These are phyloP conservation scores for Phytopythium litorale DNA, from an alignment of 352 stramenopile species.

Conservation along the genomic window DNA sequence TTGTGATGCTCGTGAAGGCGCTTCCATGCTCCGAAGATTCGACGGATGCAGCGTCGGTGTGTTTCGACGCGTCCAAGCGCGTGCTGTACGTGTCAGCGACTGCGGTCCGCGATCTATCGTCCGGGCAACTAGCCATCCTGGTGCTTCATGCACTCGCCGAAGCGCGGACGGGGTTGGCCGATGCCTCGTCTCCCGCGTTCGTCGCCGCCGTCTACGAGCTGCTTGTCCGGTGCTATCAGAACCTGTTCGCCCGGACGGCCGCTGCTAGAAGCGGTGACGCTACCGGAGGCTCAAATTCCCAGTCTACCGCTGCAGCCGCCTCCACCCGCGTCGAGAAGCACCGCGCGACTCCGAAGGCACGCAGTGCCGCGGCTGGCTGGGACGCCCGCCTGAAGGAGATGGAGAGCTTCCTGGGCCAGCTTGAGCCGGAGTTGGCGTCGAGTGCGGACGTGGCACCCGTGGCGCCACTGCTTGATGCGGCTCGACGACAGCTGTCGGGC, in stretches of 20 bases:
- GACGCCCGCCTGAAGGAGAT: slow-evolving; percentile 39
- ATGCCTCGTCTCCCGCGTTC: slow-evolving; percentile 52
- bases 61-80: slow-evolving; percentile 14
- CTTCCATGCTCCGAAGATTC: neutral
- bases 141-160: slow-evolving; percentile 48
- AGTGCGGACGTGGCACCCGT: neutral
- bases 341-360: neutral
- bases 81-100: slow-evolving; percentile 30
- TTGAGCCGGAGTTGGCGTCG: slow-evolving; percentile 8
- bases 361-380: slow-evolving; percentile 21
- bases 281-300: neutral
- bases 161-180: slow-evolving; percentile 18
- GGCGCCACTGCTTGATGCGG: neutral
- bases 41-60: neutral
- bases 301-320: neutral
- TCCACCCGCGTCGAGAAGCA: no score
- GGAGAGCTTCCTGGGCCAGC: slow-evolving; percentile 44
- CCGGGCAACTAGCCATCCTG: slow-evolving; percentile 49
- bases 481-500: neutral
- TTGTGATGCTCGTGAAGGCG: slow-evolving; percentile 10
- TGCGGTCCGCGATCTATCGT: slow-evolving; percentile 34
- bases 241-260: slow-evolving; percentile 21
- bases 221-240: slow-evolving; percentile 59
- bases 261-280: neutral
- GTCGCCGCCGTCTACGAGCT: slow-evolving; percentile 44